phyloP scores from a whole-genome alignment of 306 rosid genomes.

The Acmispon strigosus region DNA sequence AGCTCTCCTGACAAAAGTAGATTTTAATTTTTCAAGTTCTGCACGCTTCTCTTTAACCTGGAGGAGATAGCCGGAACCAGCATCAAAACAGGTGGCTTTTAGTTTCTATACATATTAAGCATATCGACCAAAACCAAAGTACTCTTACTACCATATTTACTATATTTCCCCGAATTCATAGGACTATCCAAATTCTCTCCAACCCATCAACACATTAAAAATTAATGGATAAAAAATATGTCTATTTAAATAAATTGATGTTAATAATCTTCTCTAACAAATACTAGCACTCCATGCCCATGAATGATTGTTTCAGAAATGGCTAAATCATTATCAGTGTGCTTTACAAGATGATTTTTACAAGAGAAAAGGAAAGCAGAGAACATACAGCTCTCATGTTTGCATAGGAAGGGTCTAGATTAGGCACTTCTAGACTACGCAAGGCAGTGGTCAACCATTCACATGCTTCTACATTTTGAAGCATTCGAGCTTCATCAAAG shows the following conservation, averaged over 20 bases:
- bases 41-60: slow-evolving; percentile 94
- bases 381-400: slow-evolving; percentile 83
- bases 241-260: background rate
- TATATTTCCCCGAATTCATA: slow-evolving; percentile 1
- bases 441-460: slow-evolving; percentile 91
- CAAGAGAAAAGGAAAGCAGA: slow-evolving; percentile 17
- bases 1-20: slow-evolving; percentile 94
- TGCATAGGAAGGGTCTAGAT: slow-evolving; percentile 69
- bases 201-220: slow-evolving; percentile 11
- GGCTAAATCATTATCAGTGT: background rate
- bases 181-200: background rate
- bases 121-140: background rate
- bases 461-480: slow-evolving; percentile 96
- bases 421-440: slow-evolving; percentile 72
- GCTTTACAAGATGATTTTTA: background rate
- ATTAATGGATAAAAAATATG: background rate
- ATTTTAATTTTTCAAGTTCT: slow-evolving; percentile 86
- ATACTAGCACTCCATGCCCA: background rate
- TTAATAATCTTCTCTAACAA: background rate
- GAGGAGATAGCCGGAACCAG: slow-evolving; percentile 23
- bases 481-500: slow-evolving; percentile 87
- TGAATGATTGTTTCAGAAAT: background rate
- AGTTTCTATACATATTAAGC: background rate
- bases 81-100: slow-evolving; percentile 10
- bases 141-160: background rate